A percentile compares a stretch with the other conserved stretches of the same genome.
Conservation (phyloP, 331 rosid genomes). For the Erythrophleum ivorense region DNA sequence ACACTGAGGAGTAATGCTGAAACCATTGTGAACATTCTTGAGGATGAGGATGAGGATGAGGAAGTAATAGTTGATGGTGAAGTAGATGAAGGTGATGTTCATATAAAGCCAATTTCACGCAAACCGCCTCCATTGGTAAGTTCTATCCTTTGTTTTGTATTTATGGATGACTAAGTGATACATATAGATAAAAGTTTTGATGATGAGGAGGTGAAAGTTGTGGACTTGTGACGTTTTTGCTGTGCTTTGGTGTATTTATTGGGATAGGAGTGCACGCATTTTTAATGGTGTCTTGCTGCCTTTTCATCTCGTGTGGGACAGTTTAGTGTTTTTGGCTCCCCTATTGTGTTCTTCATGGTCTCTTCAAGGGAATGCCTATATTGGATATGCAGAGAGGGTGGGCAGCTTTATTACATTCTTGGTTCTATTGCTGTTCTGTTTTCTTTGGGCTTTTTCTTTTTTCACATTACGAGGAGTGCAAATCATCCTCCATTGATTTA, state of each 20-base stretch:
- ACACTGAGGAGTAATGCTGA: constrained; percentile 55
- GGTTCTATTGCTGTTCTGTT: not conserved
- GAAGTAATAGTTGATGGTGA: constrained; percentile 97
- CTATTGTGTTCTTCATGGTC: not conserved
- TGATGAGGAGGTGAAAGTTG: not conserved
- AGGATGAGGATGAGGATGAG: constrained; percentile 94
- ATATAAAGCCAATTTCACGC: constrained; percentile 80
- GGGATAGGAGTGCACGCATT: not conserved
- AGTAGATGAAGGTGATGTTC: constrained; percentile 98
- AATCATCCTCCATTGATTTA: too few species aligned
- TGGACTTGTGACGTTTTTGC: not conserved
- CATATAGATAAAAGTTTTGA: not conserved
- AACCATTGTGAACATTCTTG: constrained; percentile 66
- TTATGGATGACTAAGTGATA: constrained; percentile 18
- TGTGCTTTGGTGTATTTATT: not conserved
- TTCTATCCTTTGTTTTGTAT: constrained; percentile 4
- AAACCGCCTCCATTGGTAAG: constrained; percentile 70
- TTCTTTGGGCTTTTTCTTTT: not conserved
- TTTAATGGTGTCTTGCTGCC: not conserved
- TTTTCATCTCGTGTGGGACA: not conserved
- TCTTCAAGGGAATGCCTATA: not conserved
- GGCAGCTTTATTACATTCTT: not conserved
- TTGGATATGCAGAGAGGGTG: not conserved
- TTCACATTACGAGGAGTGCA: too few species aligned
- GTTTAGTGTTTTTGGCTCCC: not conserved